These are phyloP conservation scores for Dacryopinax primogenitus DNA, from an alignment of 768 basidiomycete genomes.

Conservation along the genomic window DNA sequence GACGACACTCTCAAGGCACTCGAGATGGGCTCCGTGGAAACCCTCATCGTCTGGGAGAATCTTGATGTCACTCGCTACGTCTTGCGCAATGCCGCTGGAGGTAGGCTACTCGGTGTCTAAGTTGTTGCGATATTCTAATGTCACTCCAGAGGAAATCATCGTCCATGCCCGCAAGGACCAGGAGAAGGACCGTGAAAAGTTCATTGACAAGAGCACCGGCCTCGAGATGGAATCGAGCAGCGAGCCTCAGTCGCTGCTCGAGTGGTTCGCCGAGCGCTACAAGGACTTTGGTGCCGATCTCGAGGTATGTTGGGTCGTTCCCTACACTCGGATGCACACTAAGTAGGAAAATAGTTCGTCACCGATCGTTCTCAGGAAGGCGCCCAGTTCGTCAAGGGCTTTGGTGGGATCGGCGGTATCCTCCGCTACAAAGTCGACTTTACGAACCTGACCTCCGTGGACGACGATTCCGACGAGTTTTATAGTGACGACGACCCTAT, in stretches of 20 bases:
- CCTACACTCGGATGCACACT: slow-evolving; percentile 5
- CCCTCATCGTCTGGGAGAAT: slow-evolving; percentile 97
- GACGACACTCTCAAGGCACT: slow-evolving; percentile 93
- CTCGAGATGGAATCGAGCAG: slow-evolving; percentile 82
- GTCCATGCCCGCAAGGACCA: slow-evolving; percentile 67
- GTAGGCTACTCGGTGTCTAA: slow-evolving; percentile 30
- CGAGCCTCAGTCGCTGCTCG: slow-evolving; percentile 79
- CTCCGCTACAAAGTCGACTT: slow-evolving; percentile 97
- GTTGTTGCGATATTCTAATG: neutral
- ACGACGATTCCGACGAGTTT: slow-evolving; percentile 77
- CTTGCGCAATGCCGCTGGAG: slow-evolving; percentile 83
- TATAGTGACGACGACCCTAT: slow-evolving; percentile 65
- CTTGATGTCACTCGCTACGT: slow-evolving; percentile 79
- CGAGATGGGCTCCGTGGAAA: slow-evolving; percentile 93
- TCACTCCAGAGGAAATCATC: slow-evolving; percentile 61
- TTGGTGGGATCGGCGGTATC: slow-evolving; percentile 93
- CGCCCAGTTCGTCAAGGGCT: slow-evolving; percentile 94
- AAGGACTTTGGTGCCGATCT: slow-evolving; percentile 93
- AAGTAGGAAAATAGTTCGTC: slow-evolving; percentile 44
- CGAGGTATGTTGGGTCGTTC: slow-evolving; percentile 31
- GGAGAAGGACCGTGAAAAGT: slow-evolving; percentile 89
- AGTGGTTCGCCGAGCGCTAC: slow-evolving; percentile 99
- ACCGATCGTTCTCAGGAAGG: slow-evolving; percentile 96
- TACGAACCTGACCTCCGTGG: slow-evolving; percentile 55
- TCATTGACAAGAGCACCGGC: slow-evolving; percentile 87